Conservation (phyloP, 805 yeast genomes). For the Scheffersomyces ergatensis region DNA sequence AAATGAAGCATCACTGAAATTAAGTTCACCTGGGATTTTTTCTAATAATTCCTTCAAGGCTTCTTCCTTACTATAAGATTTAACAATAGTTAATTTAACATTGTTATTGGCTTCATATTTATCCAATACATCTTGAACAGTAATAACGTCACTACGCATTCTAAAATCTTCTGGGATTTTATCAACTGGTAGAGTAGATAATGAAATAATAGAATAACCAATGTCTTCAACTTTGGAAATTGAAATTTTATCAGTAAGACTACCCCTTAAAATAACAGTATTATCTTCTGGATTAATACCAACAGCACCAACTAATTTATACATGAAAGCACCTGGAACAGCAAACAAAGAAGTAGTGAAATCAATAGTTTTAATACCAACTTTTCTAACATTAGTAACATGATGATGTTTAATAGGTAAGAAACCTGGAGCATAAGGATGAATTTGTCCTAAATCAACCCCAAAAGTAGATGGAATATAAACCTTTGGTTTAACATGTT, state of each 20-base stretch:
- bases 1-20: constrained; percentile 10
- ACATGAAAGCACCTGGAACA: constrained; percentile 19
- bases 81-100: constrained; percentile 28
- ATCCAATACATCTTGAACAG: constrained; percentile 35
- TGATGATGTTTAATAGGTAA: constrained; percentile 2
- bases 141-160: constrained; percentile 29
- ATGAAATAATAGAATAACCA: constrained; percentile 40
- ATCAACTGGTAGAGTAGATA: constrained; percentile 32
- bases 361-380: constrained; percentile 9
- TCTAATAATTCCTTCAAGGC: constrained; percentile 6
- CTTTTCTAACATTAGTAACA: constrained; percentile 3
- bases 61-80: not conserved
- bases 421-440: constrained; percentile 7
- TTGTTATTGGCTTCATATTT: constrained; percentile 38
- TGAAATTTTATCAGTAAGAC: constrained; percentile 32
- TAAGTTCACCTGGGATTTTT: constrained; percentile 18
- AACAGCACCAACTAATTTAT: constrained; percentile 29
- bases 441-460: constrained; percentile 30
- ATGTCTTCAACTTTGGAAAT: constrained; percentile 40
- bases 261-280: constrained; percentile 37
- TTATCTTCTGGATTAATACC: constrained; percentile 36
- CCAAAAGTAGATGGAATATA: constrained; percentile 67
- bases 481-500: constrained; percentile 42
- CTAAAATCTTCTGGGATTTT: constrained; percentile 28
- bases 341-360: constrained; percentile 7